Conservation (phyloP, 371 early-diverging fungal genomes). For the Blastocladiella emersonii region DNA sequence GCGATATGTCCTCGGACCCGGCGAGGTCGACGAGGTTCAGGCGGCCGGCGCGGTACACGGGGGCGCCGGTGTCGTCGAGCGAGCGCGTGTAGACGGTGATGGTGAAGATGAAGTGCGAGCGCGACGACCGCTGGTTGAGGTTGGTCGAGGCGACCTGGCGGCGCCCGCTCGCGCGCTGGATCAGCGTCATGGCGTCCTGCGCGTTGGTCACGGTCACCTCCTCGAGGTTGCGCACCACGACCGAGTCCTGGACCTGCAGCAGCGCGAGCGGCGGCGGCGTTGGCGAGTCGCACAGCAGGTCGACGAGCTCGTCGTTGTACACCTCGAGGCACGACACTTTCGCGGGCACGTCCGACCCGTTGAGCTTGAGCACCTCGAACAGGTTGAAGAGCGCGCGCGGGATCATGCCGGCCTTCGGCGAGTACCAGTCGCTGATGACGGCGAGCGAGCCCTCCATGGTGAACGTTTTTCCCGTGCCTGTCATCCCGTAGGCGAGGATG, state of each 20-base stretch:
- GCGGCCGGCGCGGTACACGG: slow-evolving; percentile 75
- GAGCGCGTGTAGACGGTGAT: slow-evolving; percentile 70
- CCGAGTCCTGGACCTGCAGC: too few species aligned
- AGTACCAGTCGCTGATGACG: slow-evolving; percentile 7
- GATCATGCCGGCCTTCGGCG: slow-evolving; percentile 8
- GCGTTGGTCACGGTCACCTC: too few species aligned
- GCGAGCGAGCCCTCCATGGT: slow-evolving; percentile 73
- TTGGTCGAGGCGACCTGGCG: too few species aligned
- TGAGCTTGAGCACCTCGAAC: slow-evolving; percentile 21
- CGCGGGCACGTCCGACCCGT: slow-evolving; percentile 5
- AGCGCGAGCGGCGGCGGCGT: slow-evolving; percentile 49
- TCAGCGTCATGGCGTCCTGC: too few species aligned
- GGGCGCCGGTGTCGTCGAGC: slow-evolving; percentile 62
- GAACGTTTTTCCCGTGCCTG: slow-evolving; percentile 7
- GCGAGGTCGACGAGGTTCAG: slow-evolving; percentile 95
- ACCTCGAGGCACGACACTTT: slow-evolving; percentile 21
- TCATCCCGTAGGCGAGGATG: slow-evolving; percentile 78
- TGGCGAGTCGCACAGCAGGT: slow-evolving; percentile 30
- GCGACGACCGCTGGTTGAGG: slow-evolving; percentile 7
- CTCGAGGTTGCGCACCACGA: too few species aligned
- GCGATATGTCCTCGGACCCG: slow-evolving; percentile 88
- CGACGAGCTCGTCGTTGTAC: slow-evolving; percentile 40
- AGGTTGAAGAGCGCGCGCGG: slow-evolving; percentile 9
- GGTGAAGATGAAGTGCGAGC: slow-evolving; percentile 89
- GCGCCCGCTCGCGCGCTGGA: too few species aligned